Evolutionary conservation across 148 eudicot genomes (phyloP).

Genomic region (Nepenthes mirabilis): DNA sequence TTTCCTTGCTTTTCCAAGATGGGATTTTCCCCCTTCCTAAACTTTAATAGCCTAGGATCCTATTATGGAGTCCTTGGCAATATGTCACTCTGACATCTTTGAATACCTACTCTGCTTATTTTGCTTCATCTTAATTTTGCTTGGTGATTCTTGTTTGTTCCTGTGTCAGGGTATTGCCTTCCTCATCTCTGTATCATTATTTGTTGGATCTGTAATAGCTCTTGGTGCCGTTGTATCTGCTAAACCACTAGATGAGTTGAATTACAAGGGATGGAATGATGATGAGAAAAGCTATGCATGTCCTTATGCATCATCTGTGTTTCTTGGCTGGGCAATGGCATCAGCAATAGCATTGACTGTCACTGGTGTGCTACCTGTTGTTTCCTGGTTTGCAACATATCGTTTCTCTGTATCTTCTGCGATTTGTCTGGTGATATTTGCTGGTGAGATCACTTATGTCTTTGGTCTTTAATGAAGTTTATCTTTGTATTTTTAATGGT

Average conservation of each 20-base stretch:
- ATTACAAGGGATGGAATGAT: conserved; percentile 59
- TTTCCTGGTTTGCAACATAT: conserved; percentile 96
- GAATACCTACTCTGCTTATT: not conserved
- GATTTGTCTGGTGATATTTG: conserved; percentile 68
- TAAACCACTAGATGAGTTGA: conserved; percentile 72
- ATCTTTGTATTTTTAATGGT: conserved; percentile 1
- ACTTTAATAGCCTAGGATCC: no score
- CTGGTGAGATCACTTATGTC: conserved; percentile 30
- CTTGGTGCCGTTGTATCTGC: conserved; percentile 88
- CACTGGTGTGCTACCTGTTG: conserved; percentile 77
- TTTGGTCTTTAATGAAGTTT: not conserved
- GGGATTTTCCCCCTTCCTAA: no score
- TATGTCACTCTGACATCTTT: not conserved
- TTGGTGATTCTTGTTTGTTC: conserved; percentile 8
- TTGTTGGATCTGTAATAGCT: conserved; percentile 70
- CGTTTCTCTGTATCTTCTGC: conserved; percentile 88
- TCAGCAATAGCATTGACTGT: conserved; percentile 62
- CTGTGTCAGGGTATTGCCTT: conserved; percentile 65
- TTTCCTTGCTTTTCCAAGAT: no score
- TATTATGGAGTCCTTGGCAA: no score
- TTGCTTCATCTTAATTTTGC: not conserved
- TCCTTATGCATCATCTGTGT: conserved; percentile 72
- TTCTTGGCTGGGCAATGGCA: conserved; percentile 96
- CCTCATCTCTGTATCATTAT: conserved; percentile 52
- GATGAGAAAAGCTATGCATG: conserved; percentile 41